Percentiles rank a stretch among this genome's conserved stretches.
Conservation (phyloP, 2,329 filamentous ascomycete species). For the Zymoseptoria tritici region DNA sequence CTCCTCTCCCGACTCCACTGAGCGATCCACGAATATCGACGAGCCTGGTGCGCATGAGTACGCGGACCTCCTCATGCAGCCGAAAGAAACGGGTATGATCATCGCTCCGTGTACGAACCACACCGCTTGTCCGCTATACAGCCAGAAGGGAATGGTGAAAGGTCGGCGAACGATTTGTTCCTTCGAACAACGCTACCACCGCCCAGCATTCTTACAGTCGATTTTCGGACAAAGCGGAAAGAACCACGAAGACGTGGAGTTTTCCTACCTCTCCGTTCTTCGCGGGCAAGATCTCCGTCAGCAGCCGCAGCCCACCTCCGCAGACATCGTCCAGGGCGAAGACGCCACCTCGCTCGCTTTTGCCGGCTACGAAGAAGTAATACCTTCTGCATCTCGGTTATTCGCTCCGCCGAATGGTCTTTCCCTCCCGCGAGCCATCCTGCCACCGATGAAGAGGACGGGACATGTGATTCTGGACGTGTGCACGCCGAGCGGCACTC, state of each 20-base stretch:
- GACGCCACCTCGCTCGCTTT: constrained; percentile 2
- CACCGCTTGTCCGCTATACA: constrained; percentile 79
- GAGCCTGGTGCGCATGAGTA: constrained; percentile 11
- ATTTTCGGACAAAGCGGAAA: constrained; percentile 61
- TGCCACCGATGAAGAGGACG: constrained; percentile 76
- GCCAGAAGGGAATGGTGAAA: constrained; percentile 55
- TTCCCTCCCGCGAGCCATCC: constrained; percentile 67
- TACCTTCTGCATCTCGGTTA: too few species aligned
- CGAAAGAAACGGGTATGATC: constrained; percentile 56
- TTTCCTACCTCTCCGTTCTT: constrained; percentile 80
- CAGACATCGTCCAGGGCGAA: constrained; percentile 4
- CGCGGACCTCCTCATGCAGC: constrained; percentile 9
- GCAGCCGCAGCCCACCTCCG: neutral
- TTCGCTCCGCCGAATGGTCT: constrained; percentile 40
- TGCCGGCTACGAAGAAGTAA: neutral
- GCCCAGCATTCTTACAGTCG: constrained; percentile 72
- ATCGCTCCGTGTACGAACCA: constrained; percentile 76
- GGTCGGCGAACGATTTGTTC: constrained; percentile 87
- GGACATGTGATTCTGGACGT: constrained; percentile 86
- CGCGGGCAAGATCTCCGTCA: constrained; percentile 59
- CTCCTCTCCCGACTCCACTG: constrained; percentile 44
- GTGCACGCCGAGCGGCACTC: constrained; percentile 74
- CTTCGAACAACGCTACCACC: constrained; percentile 81
- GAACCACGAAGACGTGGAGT: constrained; percentile 86
- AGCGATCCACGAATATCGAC: constrained; percentile 7